Conservation (phyloP, 1,284 basidiomycete genomes). For the Coniophora puteana region DNA sequence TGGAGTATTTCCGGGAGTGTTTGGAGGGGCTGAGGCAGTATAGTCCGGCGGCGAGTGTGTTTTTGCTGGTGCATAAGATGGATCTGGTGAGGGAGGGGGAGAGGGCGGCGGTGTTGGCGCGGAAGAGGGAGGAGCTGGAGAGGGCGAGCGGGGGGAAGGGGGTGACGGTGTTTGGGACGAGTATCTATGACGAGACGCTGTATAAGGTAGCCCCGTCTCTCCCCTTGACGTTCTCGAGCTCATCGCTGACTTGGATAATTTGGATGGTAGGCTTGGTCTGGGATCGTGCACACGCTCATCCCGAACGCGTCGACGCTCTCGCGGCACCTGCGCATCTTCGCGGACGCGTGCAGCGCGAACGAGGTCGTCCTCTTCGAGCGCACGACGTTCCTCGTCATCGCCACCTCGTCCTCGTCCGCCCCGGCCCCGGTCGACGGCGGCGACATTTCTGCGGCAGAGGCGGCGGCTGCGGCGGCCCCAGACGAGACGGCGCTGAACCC, state of each 20-base stretch:
- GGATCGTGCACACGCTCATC: conserved; percentile 94
- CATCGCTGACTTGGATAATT: conserved; percentile 8
- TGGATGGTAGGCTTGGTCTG: conserved; percentile 85
- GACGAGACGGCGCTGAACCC: conserved; percentile 68
- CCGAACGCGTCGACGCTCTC: conserved; percentile 91
- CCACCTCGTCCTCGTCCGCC: conserved; percentile 57
- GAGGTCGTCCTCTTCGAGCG: conserved; percentile 97
- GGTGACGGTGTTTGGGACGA: conserved; percentile 85
- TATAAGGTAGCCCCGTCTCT: conserved; percentile 69
- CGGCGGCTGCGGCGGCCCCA: conserved; percentile 34
- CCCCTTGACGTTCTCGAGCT: conserved; percentile 7
- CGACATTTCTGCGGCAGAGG: conserved; percentile 25
- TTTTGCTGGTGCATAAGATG: conserved; percentile 98
- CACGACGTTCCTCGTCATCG: conserved; percentile 96
- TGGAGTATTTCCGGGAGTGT: conserved; percentile 87
- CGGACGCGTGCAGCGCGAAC: conserved; percentile 81
- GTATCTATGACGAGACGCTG: conserved; percentile 96
- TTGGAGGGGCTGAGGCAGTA: conserved; percentile 74
- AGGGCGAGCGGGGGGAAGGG: conserved; percentile 57
- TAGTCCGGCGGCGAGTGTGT: conserved; percentile 82
- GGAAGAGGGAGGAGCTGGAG: conserved; percentile 66
- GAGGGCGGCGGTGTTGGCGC: conserved; percentile 56
- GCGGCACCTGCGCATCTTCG: conserved; percentile 82
- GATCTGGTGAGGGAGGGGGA: conserved; percentile 68
- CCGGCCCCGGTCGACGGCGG: conserved; percentile 38